Evolutionary conservation across 1,284 basidiomycete species (phyloP), one percentile per base, ranked within the genome.

Genomic region (Schizopora paradoxa): DNA sequence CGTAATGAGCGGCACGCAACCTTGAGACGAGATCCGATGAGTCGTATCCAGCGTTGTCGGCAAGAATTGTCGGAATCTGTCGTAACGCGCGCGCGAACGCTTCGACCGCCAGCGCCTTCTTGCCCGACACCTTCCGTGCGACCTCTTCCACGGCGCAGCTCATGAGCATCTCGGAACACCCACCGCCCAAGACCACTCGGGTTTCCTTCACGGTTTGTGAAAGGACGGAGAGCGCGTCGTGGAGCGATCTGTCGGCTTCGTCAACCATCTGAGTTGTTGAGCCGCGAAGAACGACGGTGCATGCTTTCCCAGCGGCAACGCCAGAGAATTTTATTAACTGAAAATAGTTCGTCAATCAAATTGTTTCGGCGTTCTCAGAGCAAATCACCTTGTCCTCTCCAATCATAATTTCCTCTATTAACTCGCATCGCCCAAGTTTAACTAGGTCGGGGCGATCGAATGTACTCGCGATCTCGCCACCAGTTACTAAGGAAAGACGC

Each of bases 251-350:
- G 61, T 99, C 96, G 3, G 96, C 96, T 67, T 99, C 96, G 60
- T 99, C 96, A 19, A 99, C 85, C 95, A 99, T 99, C 64, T 99
- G 96, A 48, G 85, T 84, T 22, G 96, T 99, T 6, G 93, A 96
- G 18, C 96, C 96, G 18, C 95, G 87, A 3, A 99, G 76, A 10
- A 99, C 94, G 39, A 99, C 93, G 0, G 96, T 99, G 66, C 96
- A 99, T n/a, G 96, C 96, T 66, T 97, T 85, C 21, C 95, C 95
- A 22, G 95, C 94, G 10, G 94, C 93, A 31, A 99, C 95, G 33
- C 95, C 96, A 4, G 93, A 97, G 73, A 99, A 99, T 70, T 98
- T 98, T 74, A 98, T 96, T 52, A 99, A 74, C 91, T 97, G 61
- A 1, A 45, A 47, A 43, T 32, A 26, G 35, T 31, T 16, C 11